phyloP scores from a whole-genome alignment of 371 early-diverging fungal genomes.

The Apophysomyces trapeziformis region DNA sequence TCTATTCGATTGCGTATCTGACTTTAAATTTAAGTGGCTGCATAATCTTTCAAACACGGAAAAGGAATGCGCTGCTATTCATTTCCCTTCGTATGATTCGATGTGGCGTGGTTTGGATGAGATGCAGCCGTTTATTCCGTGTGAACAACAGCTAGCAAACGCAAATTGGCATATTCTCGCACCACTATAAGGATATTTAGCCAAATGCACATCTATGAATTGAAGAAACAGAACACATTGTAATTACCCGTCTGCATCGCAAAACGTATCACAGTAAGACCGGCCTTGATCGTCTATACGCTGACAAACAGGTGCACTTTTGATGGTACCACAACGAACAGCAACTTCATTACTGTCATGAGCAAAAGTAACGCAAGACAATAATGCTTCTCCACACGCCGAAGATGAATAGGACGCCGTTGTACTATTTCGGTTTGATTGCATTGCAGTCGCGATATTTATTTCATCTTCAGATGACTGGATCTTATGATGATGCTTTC shows the following conservation, averaged over 20 bases:
- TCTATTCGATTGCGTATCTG: no score
- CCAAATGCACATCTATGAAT: background rate
- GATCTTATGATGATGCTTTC: conserved; percentile 1
- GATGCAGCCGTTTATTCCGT: background rate
- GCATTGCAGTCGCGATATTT: background rate
- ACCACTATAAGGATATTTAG: background rate
- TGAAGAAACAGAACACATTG: background rate
- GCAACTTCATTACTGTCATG: background rate
- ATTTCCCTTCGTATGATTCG: background rate
- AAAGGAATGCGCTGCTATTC: background rate
- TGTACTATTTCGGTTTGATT: background rate
- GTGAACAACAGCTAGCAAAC: background rate
- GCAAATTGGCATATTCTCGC: background rate
- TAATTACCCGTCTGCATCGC: background rate
- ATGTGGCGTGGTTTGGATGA: background rate
- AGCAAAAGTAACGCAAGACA: background rate
- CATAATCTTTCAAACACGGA: no score
- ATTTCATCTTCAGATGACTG: background rate
- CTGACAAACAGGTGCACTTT: background rate
- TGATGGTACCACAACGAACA: background rate
- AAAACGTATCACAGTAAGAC: background rate
- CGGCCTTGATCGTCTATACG: background rate
- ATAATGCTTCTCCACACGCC: background rate
- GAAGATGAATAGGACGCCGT: background rate
- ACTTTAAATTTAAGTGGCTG: no score